Percentiles rank a stretch among this genome's conserved stretches.
These are phyloP conservation scores for Ceriops decandra DNA, from an alignment of 345 rosid species.

Conservation along the genomic window DNA sequence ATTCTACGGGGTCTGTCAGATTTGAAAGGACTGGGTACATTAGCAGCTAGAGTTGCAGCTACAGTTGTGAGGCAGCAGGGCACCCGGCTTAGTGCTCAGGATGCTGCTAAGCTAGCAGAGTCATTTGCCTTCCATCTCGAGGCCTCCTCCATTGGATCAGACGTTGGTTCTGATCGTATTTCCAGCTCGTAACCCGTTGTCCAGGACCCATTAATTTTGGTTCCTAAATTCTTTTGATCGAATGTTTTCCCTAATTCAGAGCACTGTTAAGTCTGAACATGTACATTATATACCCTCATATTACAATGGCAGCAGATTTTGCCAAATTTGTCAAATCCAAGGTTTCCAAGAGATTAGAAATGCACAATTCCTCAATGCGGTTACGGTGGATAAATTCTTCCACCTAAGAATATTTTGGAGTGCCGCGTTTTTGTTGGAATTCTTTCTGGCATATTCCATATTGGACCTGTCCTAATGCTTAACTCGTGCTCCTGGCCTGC, in stretches of 20 bases:
- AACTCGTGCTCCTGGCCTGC: too few species aligned
- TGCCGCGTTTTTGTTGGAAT: too few species aligned
- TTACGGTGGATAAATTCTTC: too few species aligned
- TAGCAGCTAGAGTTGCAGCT: conserved; percentile 87
- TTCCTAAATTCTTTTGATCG: conserved; percentile 14
- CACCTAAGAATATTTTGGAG: too few species aligned
- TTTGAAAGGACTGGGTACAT: conserved; percentile 70
- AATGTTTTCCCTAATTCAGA: neutral
- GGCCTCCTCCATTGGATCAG: conserved; percentile 40
- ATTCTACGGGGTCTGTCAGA: conserved; percentile 67
- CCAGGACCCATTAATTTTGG: neutral
- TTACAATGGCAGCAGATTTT: conserved; percentile 1
- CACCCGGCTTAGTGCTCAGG: conserved; percentile 75
- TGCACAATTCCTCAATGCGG: too few species aligned
- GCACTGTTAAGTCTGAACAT: neutral
- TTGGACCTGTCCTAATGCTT: too few species aligned
- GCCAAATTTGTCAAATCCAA: conserved; percentile 1
- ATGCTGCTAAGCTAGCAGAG: conserved; percentile 61
- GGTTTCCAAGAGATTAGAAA: neutral
- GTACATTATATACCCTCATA: conserved; percentile 6
- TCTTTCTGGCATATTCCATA: too few species aligned
- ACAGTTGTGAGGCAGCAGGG: conserved; percentile 93
- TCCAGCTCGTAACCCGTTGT: conserved; percentile 47
- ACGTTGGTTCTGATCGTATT: conserved; percentile 58
- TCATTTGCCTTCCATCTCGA: conserved; percentile 49